phyloP scores from a whole-genome alignment of 2,329 filamentous ascomycete species.

The Phyllosticta citrichinensis region DNA sequence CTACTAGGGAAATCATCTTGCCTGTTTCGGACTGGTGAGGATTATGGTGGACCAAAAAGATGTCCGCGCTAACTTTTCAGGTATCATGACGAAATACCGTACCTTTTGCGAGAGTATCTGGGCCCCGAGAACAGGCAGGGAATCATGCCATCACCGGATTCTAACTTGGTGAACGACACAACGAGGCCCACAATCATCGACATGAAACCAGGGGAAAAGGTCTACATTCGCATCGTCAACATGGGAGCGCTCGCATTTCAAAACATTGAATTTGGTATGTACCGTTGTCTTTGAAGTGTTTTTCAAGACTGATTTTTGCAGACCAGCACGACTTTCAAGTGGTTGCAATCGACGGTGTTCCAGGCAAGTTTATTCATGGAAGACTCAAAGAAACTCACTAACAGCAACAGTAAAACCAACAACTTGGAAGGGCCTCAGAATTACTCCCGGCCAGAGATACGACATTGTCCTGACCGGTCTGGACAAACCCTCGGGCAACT shows the following conservation, averaged over 20 bases:
- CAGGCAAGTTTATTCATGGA: conserved; percentile 22
- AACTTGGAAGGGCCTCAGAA: conserved; percentile 45
- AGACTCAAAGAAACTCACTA: conserved; percentile 25
- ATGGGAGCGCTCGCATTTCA: conserved; percentile 53
- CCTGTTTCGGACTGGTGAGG: conserved; percentile 55
- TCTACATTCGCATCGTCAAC: conserved; percentile 60
- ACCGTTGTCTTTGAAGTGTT: too few relatives aligned
- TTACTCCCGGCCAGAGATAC: conserved; percentile 57
- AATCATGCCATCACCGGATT: conserved; percentile 55
- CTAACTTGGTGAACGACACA: conserved; percentile 61
- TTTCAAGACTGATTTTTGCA: not conserved
- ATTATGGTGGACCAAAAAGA: not conserved
- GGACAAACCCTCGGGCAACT: conserved; percentile 53
- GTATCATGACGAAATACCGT: conserved; percentile 50
- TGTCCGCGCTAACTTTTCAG: not conserved
- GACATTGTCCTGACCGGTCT: conserved; percentile 48
- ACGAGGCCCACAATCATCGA: conserved; percentile 44
- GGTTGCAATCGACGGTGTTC: conserved; percentile 7
- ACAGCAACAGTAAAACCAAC: conserved; percentile 35
- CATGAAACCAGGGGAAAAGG: conserved; percentile 58
- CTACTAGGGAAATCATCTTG: conserved; percentile 54
- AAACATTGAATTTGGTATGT: conserved; percentile 30
- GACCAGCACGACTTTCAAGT: conserved; percentile 10
- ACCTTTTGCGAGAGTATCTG: conserved; percentile 37
- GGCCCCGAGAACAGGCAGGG: conserved; percentile 35